phyloP scores from a whole-genome alignment of 768 basidiomycete genomes.

The Termitomyces heimii region DNA sequence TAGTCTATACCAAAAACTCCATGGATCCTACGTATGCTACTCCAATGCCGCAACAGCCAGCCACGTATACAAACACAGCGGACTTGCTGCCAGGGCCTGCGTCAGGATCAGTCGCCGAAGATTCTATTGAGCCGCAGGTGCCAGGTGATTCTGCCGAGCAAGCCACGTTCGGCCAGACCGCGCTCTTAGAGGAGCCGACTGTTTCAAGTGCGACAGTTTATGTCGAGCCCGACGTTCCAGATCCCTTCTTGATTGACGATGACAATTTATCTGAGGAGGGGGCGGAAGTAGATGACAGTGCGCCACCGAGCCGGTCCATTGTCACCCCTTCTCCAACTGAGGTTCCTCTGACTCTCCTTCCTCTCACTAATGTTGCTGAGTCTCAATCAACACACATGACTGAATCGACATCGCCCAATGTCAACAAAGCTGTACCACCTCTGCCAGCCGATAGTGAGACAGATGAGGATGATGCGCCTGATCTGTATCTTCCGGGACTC shows the following conservation, averaged over 20 bases:
- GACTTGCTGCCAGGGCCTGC: not conserved
- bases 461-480: conserved; percentile 48
- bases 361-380: conserved; percentile 18
- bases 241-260: conserved; percentile 62
- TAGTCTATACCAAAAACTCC: not conserved
- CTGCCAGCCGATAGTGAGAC: conserved; percentile 35
- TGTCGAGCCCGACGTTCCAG: conserved; percentile 44
- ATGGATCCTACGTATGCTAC: not conserved
- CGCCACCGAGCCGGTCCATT: conserved; percentile 14
- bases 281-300: conserved; percentile 22
- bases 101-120: not conserved
- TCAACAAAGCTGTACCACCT: conserved; percentile 54
- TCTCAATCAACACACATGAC: conserved; percentile 15
- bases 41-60: not conserved
- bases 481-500: conserved; percentile 64
- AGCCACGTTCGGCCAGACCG: not conserved
- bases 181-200: conserved; percentile 14
- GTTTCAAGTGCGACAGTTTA: conserved; percentile 23
- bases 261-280: conserved; percentile 37
- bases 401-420: conserved; percentile 27
- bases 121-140: not conserved
- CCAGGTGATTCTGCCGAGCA: not conserved
- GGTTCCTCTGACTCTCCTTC: conserved; percentile 33
- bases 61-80: not conserved
- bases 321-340: conserved; percentile 32